phyloP scores from a whole-genome alignment of 2,329 filamentous ascomycete genomes.

The Colletotrichum lini region DNA sequence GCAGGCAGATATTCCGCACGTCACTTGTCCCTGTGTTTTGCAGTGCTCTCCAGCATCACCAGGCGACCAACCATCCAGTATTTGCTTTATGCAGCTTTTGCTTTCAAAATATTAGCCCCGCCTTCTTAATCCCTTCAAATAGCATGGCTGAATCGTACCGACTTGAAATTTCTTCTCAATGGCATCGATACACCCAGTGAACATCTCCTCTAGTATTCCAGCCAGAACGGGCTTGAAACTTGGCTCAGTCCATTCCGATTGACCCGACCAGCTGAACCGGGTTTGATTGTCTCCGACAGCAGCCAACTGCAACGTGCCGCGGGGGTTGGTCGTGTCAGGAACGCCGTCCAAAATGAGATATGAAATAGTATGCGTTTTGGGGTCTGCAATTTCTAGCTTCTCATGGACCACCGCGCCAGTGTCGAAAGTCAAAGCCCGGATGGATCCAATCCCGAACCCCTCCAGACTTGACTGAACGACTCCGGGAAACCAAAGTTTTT shows the following conservation, averaged over 20 bases:
- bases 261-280: conserved; percentile 17
- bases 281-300: background rate
- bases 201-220: conserved; percentile 10
- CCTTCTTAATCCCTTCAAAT: no score
- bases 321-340: background rate
- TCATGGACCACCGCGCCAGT: conserved; percentile 8
- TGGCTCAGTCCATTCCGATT: conserved; percentile 24
- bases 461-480: conserved; percentile 24
- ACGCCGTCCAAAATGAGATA: conserved; percentile 21
- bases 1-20: no score
- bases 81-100: no score
- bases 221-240: conserved; percentile 15
- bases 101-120: no score
- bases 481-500: conserved; percentile 29
- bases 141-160: no score
- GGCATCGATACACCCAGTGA: background rate
- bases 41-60: no score
- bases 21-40: no score
- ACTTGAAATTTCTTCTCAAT: no score
- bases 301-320: no score
- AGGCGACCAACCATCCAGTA: no score
- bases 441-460: conserved; percentile 22
- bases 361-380: conserved; percentile 22
- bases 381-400: conserved; percentile 19
- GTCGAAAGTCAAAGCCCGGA: conserved; percentile 25